Evolutionary conservation across 129 eudicot genomes (phyloP).

Genomic region (Rutidosis leptorrhynchoides): DNA sequence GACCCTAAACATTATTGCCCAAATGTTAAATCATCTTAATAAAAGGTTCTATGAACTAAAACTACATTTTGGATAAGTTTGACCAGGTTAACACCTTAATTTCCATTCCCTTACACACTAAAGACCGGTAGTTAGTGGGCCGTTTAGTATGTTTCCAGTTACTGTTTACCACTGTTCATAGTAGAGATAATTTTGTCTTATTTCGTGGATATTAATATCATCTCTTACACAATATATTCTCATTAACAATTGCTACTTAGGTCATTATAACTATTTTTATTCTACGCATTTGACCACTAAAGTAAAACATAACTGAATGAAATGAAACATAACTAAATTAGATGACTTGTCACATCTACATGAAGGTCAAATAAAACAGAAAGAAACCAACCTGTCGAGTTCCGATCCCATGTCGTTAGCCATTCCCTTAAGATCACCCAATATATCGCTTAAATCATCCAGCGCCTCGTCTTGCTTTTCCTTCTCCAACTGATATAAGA

Average conservation of each 20-base stretch:
- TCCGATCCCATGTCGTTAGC: slow-evolving; percentile 92
- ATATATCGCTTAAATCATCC: slow-evolving; percentile 60
- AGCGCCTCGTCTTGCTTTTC: slow-evolving; percentile 85
- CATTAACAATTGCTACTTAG: too few relatives aligned
- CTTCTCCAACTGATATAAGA: slow-evolving; percentile 60
- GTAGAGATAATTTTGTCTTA: too few relatives aligned
- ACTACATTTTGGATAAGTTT: background rate
- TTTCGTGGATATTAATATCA: too few relatives aligned
- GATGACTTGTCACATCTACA: background rate
- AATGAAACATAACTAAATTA: background rate
- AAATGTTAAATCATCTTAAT: background rate
- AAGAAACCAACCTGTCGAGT: slow-evolving; percentile 57
- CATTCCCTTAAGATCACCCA: slow-evolving; percentile 98
- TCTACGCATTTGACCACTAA: too few relatives aligned
- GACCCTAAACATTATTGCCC: too few relatives aligned
- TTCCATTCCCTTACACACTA: too few relatives aligned
- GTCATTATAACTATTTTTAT: background rate
- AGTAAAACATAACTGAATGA: background rate
- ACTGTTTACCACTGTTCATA: too few relatives aligned
- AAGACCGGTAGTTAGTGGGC: too few relatives aligned
- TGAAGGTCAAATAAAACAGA: background rate
- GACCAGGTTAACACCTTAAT: background rate
- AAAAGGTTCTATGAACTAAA: background rate
- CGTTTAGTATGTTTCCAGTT: too few relatives aligned
- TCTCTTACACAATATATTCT: too few relatives aligned